phyloP scores from a whole-genome alignment of 2,329 filamentous ascomycete species.

The Epichloe uncinata region DNA sequence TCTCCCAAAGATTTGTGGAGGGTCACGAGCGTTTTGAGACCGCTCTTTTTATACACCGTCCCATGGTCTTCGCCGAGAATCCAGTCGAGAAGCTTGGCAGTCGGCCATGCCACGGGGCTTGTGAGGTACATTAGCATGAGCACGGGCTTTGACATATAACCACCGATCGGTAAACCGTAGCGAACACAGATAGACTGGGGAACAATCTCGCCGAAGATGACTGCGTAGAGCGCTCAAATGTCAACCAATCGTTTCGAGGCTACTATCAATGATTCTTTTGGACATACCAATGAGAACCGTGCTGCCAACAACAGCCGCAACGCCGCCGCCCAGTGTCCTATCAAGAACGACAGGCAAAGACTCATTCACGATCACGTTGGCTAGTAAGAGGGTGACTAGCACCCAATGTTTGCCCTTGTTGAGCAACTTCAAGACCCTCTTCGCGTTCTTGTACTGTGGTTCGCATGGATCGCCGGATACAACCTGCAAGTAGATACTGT shows the following conservation, averaged over 20 bases:
- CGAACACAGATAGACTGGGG: conserved; percentile 94
- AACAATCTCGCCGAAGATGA: conserved; percentile 95
- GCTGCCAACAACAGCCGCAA: conserved; percentile 85
- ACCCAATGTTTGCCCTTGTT: conserved; percentile 96
- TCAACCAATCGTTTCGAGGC: conserved; percentile 7
- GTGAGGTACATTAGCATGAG: conserved; percentile 84
- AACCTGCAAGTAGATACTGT: conserved; percentile 95
- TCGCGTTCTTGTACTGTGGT: conserved; percentile 75
- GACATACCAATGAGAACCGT: conserved; percentile 83
- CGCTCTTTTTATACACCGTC: conserved; percentile 95
- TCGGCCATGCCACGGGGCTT: conserved; percentile 83
- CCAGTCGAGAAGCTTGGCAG: conserved; percentile 87
- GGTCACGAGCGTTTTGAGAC: conserved; percentile 89
- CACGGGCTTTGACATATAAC: conserved; percentile 83
- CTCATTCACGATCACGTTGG: conserved; percentile 97
- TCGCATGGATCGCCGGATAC: conserved; percentile 75
- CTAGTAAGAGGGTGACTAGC: conserved; percentile 79
- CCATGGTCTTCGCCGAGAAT: conserved; percentile 90
- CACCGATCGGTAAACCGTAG: conserved; percentile 88
- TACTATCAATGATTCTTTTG: neutral
- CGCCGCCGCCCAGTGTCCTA: conserved; percentile 82
- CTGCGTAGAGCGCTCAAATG: conserved; percentile 30
- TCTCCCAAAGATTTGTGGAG: conserved; percentile 85
- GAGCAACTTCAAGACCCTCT: conserved; percentile 64
- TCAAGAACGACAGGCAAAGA: conserved; percentile 91